These are phyloP conservation scores for Phytophthora meadii DNA, from an alignment of 352 stramenopile genomes.

Conservation along the genomic window DNA sequence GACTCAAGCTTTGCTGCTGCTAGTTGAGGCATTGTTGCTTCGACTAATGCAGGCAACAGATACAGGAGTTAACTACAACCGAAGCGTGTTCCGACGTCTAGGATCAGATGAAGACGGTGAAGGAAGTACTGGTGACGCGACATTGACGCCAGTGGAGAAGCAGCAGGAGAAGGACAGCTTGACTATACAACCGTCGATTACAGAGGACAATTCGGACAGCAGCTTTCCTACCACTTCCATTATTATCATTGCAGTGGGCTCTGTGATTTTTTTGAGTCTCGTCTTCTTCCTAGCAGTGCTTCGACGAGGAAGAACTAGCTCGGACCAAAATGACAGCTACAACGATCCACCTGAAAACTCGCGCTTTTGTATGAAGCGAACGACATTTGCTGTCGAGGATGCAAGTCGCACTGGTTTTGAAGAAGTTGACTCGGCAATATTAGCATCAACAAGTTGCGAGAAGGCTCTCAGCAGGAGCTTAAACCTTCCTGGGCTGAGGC, in stretches of 20 bases:
- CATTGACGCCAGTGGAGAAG: conserved; percentile 10
- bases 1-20: conserved; percentile 8
- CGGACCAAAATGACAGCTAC: conserved; percentile 12
- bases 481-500: conserved; percentile 31
- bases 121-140: neutral
- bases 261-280: conserved; percentile 18
- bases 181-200: conserved; percentile 7
- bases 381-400: conserved; percentile 31
- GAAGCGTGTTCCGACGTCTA: conserved; percentile 2
- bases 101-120: neutral
- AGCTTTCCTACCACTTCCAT: conserved; percentile 22
- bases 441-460: conserved; percentile 16
- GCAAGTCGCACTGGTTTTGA: conserved; percentile 9
- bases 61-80: conserved; percentile 1
- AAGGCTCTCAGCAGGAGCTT: conserved; percentile 11
- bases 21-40: conserved; percentile 15
- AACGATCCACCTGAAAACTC: conserved; percentile 19
- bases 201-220: conserved; percentile 11
- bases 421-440: conserved; percentile 27
- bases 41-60: conserved; percentile 6
- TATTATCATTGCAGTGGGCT: conserved; percentile 26
- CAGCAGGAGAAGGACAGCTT: conserved; percentile 18
- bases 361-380: conserved; percentile 31
- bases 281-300: conserved; percentile 26
- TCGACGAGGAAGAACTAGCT: conserved; percentile 9